phyloP scores from a whole-genome alignment of 176 grass and related monocot genomes.

The Puccinellia tenuiflora region DNA sequence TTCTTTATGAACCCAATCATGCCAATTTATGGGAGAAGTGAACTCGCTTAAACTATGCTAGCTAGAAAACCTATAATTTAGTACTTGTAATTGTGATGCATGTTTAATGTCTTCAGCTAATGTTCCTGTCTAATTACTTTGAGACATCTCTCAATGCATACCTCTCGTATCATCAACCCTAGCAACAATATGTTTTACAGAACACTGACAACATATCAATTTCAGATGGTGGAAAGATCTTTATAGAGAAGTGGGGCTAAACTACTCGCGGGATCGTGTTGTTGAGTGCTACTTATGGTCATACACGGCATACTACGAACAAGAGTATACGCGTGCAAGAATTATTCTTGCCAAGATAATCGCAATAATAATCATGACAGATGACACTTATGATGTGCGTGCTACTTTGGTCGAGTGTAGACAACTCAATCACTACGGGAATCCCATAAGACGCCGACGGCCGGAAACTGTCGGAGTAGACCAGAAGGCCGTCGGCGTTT shows the following conservation, averaged over 20 bases:
- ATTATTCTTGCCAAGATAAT: constrained; percentile 41
- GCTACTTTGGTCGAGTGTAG: constrained; percentile 33
- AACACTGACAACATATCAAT: neutral
- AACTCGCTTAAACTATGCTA: neutral
- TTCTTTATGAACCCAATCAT: neutral
- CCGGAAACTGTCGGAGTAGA: no score
- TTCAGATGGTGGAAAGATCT: constrained; percentile 46
- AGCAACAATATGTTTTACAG: neutral
- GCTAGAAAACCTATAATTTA: neutral
- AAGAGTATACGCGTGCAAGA: constrained; percentile 22
- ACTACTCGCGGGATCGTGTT: constrained; percentile 33
- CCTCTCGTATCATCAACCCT: neutral
- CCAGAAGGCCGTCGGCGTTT: no score
- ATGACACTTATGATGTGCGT: constrained; percentile 40
- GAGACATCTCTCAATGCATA: neutral
- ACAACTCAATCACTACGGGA: no score
- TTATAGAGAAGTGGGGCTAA: constrained; percentile 12
- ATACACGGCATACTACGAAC: constrained; percentile 28
- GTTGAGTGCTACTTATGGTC: constrained; percentile 38
- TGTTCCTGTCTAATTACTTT: neutral
- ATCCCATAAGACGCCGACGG: no score
- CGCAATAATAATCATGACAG: constrained; percentile 22
- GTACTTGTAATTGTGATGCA: neutral
- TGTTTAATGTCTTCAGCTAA: neutral
- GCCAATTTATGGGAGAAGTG: neutral